These are phyloP conservation scores for Penicillium tannophilum DNA, from an alignment of 495 filamentous ascomycete species.

Conservation along the genomic window DNA sequence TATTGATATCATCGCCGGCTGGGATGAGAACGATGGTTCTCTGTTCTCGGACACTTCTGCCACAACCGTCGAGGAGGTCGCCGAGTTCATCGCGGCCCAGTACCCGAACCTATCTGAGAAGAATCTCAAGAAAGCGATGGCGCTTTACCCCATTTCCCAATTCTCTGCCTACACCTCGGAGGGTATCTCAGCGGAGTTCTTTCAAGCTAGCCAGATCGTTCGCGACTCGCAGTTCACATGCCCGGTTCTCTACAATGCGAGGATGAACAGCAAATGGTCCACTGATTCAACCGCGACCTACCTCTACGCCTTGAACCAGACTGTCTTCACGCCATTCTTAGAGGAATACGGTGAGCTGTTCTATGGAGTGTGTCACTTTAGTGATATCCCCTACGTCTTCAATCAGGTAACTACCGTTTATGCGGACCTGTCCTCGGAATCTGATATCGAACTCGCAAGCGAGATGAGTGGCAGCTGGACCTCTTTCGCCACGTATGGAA, in stretches of 20 bases:
- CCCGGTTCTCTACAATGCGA: constrained; percentile 7
- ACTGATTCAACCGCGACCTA: constrained; percentile 11
- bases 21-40: constrained; percentile 17
- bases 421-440: constrained; percentile 5
- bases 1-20: constrained; percentile 18
- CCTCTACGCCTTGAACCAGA: constrained; percentile 19
- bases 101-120: constrained; percentile 7
- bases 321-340: constrained; percentile 10
- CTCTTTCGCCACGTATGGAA: constrained; percentile 16
- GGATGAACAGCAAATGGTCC: constrained; percentile 21
- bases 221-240: constrained; percentile 14
- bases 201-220: constrained; percentile 15
- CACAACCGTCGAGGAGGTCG: constrained; percentile 1
- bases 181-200: constrained; percentile 14
- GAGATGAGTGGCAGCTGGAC: constrained; percentile 21
- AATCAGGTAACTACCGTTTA: constrained; percentile 17
- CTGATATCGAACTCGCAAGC: constrained; percentile 9
- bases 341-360: not conserved
- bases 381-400: constrained; percentile 21
- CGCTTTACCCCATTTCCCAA: constrained; percentile 13
- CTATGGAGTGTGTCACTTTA: constrained; percentile 16
- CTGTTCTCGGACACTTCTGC: constrained; percentile 11
- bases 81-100: constrained; percentile 1
- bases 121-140: constrained; percentile 10
- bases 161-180: constrained; percentile 6